Percentiles rank a stretch among this genome's conserved stretches.
Evolutionary conservation across 2,329 filamentous ascomycete species (phyloP).

Genomic region (Myriosclerotinia duriaeana): DNA sequence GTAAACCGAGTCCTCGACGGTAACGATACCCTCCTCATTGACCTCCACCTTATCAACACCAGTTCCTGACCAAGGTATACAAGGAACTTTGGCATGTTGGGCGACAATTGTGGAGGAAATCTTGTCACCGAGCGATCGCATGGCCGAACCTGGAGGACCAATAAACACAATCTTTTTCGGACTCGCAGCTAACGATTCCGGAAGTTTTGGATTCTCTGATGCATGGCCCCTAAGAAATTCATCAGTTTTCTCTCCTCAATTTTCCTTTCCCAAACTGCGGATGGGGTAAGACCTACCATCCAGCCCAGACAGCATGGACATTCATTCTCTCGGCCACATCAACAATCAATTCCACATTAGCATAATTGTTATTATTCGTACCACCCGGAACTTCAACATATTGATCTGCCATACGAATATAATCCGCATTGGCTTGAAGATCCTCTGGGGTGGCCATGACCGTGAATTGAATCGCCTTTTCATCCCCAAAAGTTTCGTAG

Average conservation of each 20-base stretch:
- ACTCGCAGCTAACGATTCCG: slow-evolving; percentile 91
- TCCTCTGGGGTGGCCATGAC: slow-evolving; percentile 99
- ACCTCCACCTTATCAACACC: slow-evolving; percentile 80
- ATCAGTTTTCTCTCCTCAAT: slow-evolving; percentile 22
- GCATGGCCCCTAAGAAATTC: slow-evolving; percentile 76
- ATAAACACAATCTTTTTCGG: slow-evolving; percentile 99
- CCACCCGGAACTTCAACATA: slow-evolving; percentile 98
- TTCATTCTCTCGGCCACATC: slow-evolving; percentile 98
- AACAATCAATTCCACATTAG: slow-evolving; percentile 98
- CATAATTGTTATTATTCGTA: slow-evolving; percentile 99
- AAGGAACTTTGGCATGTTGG: slow-evolving; percentile 92
- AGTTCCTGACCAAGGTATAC: slow-evolving; percentile 98
- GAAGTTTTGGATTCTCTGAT: slow-evolving; percentile 96
- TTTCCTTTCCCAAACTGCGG: background rate
- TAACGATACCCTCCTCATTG: slow-evolving; percentile 83
- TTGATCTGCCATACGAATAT: slow-evolving; percentile 99
- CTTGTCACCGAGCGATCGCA: slow-evolving; percentile 99
- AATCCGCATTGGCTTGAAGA: slow-evolving; percentile 95
- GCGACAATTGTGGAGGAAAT: slow-evolving; percentile 99
- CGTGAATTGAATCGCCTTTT: slow-evolving; percentile 97
- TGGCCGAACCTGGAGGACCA: slow-evolving; percentile 93
- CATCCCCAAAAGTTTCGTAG: slow-evolving; percentile 98
- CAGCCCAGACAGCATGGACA: slow-evolving; percentile 97
- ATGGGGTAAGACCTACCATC: slow-evolving; percentile 66
- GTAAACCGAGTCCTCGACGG: slow-evolving; percentile 82